phyloP scores from a whole-genome alignment of 495 filamentous ascomycete species.

The Venustampulla echinocandica region DNA sequence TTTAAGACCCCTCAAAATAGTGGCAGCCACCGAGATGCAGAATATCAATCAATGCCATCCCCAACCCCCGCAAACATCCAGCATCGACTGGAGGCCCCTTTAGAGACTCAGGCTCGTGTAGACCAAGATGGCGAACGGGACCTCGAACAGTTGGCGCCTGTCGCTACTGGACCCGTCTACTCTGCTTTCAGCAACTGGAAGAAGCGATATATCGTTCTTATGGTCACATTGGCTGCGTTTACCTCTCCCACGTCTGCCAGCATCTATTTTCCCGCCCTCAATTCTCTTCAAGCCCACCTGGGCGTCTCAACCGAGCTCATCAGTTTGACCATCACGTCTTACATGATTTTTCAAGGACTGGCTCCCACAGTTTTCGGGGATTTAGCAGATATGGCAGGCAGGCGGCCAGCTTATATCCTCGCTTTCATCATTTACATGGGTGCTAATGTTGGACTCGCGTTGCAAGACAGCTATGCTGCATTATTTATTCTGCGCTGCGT shows the following conservation, averaged over 20 bases:
- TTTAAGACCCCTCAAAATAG: too few species aligned
- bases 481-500: constrained; percentile 54
- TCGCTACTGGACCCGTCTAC: constrained; percentile 17
- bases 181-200: constrained; percentile 21
- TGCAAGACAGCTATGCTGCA: constrained; percentile 51
- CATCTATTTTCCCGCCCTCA: constrained; percentile 72
- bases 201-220: constrained; percentile 35
- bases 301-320: constrained; percentile 50
- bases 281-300: constrained; percentile 44
- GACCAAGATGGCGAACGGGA: constrained; percentile 12
- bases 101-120: not conserved
- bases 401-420: constrained; percentile 51
- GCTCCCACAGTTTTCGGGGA: constrained; percentile 52
- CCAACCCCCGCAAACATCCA: not conserved
- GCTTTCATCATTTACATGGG: constrained; percentile 49
- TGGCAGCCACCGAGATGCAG: constrained; percentile 9
- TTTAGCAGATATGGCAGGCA: constrained; percentile 49
- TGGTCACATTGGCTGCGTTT: constrained; percentile 57
- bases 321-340: constrained; percentile 60
- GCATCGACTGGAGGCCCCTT: not conserved
- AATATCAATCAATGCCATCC: constrained; percentile 2
- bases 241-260: constrained; percentile 69
- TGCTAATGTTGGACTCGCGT: constrained; percentile 55
- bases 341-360: constrained; percentile 55
- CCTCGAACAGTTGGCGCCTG: constrained; percentile 17